A percentile compares a stretch with the other conserved stretches of the same genome.
phyloP scores from a whole-genome alignment of 2,329 filamentous ascomycete genomes.

The Seiridium unicorne region DNA sequence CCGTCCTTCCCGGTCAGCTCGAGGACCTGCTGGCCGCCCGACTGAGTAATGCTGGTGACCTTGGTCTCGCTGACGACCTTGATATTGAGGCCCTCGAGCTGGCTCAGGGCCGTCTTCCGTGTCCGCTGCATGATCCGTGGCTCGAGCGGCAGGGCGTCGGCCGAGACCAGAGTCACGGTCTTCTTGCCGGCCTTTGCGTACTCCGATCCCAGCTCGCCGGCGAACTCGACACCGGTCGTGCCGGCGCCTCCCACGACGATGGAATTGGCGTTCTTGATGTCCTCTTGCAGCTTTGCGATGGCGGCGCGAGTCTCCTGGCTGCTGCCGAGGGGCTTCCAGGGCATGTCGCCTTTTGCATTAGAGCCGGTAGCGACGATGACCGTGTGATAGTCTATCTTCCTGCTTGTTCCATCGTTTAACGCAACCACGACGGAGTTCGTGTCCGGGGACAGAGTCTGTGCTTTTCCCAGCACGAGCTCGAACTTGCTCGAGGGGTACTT shows the following conservation, averaged over 20 bases:
- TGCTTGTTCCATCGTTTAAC: constrained; percentile 29
- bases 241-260: constrained; percentile 54
- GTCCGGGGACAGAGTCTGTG: constrained; percentile 39
- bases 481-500: constrained; percentile 46
- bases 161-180: constrained; percentile 42
- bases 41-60: constrained; percentile 23
- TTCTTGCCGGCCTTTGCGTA: constrained; percentile 43
- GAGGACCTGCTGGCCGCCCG: constrained; percentile 20
- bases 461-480: constrained; percentile 50
- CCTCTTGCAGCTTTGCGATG: constrained; percentile 32
- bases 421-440: constrained; percentile 40
- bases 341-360: constrained; percentile 38
- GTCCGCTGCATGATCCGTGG: constrained; percentile 31
- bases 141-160: constrained; percentile 36
- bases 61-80: constrained; percentile 37
- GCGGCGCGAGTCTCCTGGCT: constrained; percentile 39
- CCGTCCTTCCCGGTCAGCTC: constrained; percentile 32
- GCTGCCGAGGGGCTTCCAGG: constrained; percentile 47
- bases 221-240: constrained; percentile 47
- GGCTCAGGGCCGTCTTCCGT: constrained; percentile 33
- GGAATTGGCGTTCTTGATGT: constrained; percentile 40
- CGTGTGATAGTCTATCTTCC: constrained; percentile 46
- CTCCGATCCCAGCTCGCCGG: constrained; percentile 48
- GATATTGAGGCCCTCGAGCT: constrained; percentile 43
- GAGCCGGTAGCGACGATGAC: constrained; percentile 56